These are phyloP conservation scores for Paraphoma sp. DNA, from an alignment of 2,329 filamentous ascomycete genomes.

Conservation along the genomic window DNA sequence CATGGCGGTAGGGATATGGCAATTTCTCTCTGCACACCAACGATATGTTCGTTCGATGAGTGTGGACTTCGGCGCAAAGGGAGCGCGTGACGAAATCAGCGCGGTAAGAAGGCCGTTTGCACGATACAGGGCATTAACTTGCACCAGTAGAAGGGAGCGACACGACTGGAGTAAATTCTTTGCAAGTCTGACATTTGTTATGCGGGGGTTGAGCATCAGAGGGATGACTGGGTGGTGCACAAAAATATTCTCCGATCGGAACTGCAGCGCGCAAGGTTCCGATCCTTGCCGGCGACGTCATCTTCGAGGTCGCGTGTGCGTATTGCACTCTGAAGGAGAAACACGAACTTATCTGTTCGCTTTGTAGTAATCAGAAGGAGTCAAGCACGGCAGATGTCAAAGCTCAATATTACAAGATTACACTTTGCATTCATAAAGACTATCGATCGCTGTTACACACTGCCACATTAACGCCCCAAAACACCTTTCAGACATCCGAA, in stretches of 20 bases:
- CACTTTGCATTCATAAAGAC: conserved; percentile 8
- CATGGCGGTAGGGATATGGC: conserved; percentile 6
- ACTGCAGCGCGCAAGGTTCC: conserved; percentile 23
- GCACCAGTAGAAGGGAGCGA: conserved; percentile 33
- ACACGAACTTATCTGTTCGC: too few relatives aligned
- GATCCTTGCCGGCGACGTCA: conserved; percentile 34
- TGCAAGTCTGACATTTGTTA: conserved; percentile 44
- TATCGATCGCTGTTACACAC: conserved; percentile 14
- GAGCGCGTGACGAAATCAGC: conserved; percentile 25
- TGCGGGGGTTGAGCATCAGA: conserved; percentile 40
- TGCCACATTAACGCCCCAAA: conserved; percentile 21
- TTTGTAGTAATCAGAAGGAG: neutral
- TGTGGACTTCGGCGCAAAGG: conserved; percentile 1
- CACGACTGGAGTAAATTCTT: conserved; percentile 8
- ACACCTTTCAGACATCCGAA: conserved; percentile 15
- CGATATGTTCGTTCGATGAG: neutral
- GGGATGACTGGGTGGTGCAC: conserved; percentile 30
- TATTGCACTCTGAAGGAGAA: too few relatives aligned
- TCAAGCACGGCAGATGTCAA: neutral
- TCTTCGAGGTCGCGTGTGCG: conserved; percentile 5
- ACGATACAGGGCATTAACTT: conserved; percentile 25
- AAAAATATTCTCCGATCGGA: conserved; percentile 36
- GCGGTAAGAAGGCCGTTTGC: conserved; percentile 21
- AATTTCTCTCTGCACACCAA: neutral
- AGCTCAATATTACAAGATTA: too few relatives aligned